A percentile compares a stretch with the other conserved stretches of the same genome.
These are phyloP conservation scores for Fusarium algeriense DNA, from an alignment of 2,329 filamentous ascomycete genomes.

Conservation along the genomic window DNA sequence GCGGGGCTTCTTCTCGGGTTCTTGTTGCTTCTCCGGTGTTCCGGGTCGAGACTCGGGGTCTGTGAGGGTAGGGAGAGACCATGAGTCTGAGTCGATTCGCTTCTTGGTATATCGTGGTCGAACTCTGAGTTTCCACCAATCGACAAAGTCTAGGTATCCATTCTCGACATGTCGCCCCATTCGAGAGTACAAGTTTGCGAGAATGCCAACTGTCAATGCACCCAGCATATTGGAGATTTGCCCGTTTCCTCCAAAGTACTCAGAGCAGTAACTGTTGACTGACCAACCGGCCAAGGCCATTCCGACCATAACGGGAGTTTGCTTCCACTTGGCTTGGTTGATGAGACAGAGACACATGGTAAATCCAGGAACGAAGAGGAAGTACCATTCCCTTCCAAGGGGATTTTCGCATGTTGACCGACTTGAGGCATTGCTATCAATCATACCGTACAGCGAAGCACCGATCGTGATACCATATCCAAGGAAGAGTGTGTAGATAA, in stretches of 20 bases:
- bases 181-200: slow-evolving; percentile 83
- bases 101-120: slow-evolving; percentile 51
- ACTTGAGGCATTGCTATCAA: slow-evolving; percentile 67
- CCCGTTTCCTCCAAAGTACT: slow-evolving; percentile 75
- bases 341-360: slow-evolving; percentile 81
- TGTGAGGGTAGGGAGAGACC: slow-evolving; percentile 48
- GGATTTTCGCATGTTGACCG: slow-evolving; percentile 58
- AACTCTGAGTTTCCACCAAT: slow-evolving; percentile 64
- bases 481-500: slow-evolving; percentile 80
- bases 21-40: slow-evolving; percentile 39
- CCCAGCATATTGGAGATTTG: slow-evolving; percentile 84
- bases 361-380: slow-evolving; percentile 81
- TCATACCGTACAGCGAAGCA: slow-evolving; percentile 73
- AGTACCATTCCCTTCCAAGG: slow-evolving; percentile 64
- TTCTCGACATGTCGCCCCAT: slow-evolving; percentile 71
- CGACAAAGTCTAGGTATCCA: slow-evolving; percentile 60
- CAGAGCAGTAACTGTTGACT: slow-evolving; percentile 79
- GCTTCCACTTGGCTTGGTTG: slow-evolving; percentile 85
- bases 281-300: slow-evolving; percentile 81
- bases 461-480: slow-evolving; percentile 81
- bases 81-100: slow-evolving; percentile 47
- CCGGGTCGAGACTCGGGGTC: slow-evolving; percentile 52
- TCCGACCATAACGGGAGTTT: slow-evolving; percentile 79
- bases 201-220: slow-evolving; percentile 79
- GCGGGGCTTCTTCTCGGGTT: slow-evolving; percentile 51